Base-by-base conservation (phyloP, 2,329 filamentous ascomycete genomes). In the Corniculantispora saksenae region DNA sequence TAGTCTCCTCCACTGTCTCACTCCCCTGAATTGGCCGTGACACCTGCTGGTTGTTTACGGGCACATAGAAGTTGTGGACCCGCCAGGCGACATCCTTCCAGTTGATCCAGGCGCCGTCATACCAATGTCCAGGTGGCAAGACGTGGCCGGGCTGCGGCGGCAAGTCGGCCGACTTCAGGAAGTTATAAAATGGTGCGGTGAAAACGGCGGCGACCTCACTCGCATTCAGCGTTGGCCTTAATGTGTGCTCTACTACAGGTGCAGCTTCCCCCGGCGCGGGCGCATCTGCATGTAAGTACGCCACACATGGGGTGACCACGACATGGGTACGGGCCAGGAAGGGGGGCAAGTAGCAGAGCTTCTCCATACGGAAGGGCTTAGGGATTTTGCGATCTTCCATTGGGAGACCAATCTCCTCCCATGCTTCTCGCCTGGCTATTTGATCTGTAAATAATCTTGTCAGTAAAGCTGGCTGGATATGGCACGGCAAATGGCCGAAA, bases 201-300 rank as follows among this genome's bases (percentile, higher is more conserved):
- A 98, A 98, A 40, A 98, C 93, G 53, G 93, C 94, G 2, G 93
- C 94, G 2, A 98, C 94, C 78, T 98, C 94, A 69, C 91, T 90
- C 1, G 93, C 91, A 78, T 97, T 92, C 13, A 97, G 83, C 47
- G 88, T 85, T 0, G 94, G 94, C 66, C 92, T 92, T 78, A 94
- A 85, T 67, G 83, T 86, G 70, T 90, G 88, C 73, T 91, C 91
- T 3, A 87, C 88, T 61, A 84, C 81, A 27, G 71, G 82, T 40
- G 67, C 71, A 21, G 70, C 70, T 35, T 73, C 68, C 9, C 71
- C 70, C 48, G 72, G 62, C 35, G 80, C 78, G 67, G 84, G 80
- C 25, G 61, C 35, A 70, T 86, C 84, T 7, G 88, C 83, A 74
- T 92, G 89, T 19, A 98, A 82, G 67, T 94, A 91, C 25, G 91